These are phyloP conservation scores for Arthrobotrys megalospora DNA, from an alignment of 2,329 filamentous ascomycete species.

Conservation along the genomic window DNA sequence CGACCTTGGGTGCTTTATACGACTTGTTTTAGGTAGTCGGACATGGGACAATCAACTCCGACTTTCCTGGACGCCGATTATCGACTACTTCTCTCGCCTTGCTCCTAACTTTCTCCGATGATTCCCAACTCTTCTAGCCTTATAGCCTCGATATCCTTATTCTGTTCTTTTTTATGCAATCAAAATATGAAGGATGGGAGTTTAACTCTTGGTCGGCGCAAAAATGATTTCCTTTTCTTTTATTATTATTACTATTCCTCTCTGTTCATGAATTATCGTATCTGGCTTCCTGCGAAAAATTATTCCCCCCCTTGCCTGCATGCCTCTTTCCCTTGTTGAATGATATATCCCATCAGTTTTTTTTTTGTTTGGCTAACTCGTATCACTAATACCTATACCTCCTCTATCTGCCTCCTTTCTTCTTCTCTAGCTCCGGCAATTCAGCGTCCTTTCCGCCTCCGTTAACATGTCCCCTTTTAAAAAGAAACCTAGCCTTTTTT, in stretches of 20 bases:
- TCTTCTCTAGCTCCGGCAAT: constrained; percentile 33
- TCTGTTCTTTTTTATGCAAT: constrained; percentile 28
- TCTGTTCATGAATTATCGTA: constrained; percentile 18
- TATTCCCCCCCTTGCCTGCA: constrained; percentile 29
- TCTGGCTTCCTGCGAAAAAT: constrained; percentile 57
- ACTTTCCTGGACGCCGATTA: background rate
- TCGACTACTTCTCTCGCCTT: background rate
- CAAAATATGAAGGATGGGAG: constrained; percentile 54
- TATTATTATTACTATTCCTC: constrained; percentile 13
- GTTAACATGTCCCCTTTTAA: background rate
- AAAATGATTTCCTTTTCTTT: constrained; percentile 31
- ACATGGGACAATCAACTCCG: background rate
- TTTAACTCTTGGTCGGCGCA: constrained; percentile 53
- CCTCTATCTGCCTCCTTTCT: constrained; percentile 7
- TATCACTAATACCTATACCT: constrained; percentile 25
- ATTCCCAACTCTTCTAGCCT: background rate
- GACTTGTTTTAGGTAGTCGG: background rate
- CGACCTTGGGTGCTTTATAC: background rate
- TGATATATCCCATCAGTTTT: constrained; percentile 36
- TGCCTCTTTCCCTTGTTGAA: background rate
- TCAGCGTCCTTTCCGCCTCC: constrained; percentile 38
- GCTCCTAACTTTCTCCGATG: background rate
- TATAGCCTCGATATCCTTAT: background rate
- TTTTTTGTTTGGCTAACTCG: background rate
- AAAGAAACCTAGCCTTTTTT: constrained; percentile 21